Evolutionary conservation across 2,329 filamentous ascomycete species (phyloP).

Genomic region (Phyllosticta citriasiana): DNA sequence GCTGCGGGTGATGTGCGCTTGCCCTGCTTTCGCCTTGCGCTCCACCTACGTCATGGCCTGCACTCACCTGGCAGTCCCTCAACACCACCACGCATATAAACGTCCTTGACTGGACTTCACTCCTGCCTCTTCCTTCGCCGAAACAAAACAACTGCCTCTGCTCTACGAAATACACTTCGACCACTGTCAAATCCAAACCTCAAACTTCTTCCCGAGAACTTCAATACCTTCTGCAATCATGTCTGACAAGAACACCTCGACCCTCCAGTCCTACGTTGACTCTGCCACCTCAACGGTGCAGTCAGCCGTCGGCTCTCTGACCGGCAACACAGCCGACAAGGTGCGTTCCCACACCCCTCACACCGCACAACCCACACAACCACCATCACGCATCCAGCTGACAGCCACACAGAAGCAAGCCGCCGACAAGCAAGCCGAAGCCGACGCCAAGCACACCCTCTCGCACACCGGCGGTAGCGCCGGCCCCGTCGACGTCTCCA

Average conservation of each 20-base stretch:
- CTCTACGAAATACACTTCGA: not conserved
- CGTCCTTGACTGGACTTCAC: not conserved
- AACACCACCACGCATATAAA: not conserved
- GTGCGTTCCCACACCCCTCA: constrained; percentile 22
- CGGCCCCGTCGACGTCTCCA: constrained; percentile 60
- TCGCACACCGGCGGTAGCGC: constrained; percentile 67
- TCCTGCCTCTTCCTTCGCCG: not conserved
- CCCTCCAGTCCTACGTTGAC: constrained; percentile 58
- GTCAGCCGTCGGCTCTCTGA: constrained; percentile 59
- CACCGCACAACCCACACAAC: not conserved
- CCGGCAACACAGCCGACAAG: constrained; percentile 61
- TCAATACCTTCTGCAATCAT: constrained; percentile 24
- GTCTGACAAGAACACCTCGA: constrained; percentile 56
- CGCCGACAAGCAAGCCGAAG: constrained; percentile 55
- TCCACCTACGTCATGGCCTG: constrained; percentile 8
- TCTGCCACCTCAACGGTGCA: constrained; percentile 63
- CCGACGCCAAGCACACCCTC: constrained; percentile 56
- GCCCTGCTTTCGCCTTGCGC: not conserved
- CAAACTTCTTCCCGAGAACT: not conserved
- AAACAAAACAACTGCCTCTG: not conserved
- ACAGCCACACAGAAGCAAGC: constrained; percentile 42
- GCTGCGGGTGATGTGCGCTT: constrained; percentile 1
- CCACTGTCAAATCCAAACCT: not conserved
- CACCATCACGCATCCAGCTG: no score
- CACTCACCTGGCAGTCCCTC: not conserved